Evolutionary conservation across 225 moss, liverwort and hornwort species (phyloP), one percentile per base, ranked within the genome.

Genomic region (Marchantia paleacea): DNA sequence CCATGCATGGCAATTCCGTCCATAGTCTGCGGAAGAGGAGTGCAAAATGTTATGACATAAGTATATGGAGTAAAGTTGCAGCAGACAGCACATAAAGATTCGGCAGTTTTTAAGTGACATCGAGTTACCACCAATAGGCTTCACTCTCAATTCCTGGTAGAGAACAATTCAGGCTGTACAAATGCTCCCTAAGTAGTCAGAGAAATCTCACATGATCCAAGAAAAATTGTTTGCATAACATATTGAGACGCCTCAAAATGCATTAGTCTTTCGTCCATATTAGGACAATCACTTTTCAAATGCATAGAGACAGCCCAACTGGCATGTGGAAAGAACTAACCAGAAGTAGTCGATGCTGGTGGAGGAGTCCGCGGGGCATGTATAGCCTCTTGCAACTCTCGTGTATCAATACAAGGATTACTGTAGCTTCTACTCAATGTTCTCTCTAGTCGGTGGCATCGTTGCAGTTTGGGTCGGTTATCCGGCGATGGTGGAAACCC

Each of bases 401-500:
- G 10, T 9, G 63, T 74, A 24, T 78, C 81, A 18, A 55, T 69
- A 20, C 57, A 53, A 54, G 83, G 53, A 70, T 83, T 78, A 75
- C 83, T 83, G 75, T 22, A 64, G 39, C 77, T 81, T 49, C 74
- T 69, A 53, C 83, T 83, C 29, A 86, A 20, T 20, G 86, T 74
- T 78, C 75, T 80, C 69, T 81, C 73, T 66, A 86, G 68, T 16
- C 83, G 78, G 15, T 28, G 83, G 53, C 83, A 73, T 29, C 86
- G 77, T 28, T 73, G 80, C 25, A 86, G 78, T 1, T n/a, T 70
- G 19, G 82, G 80, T 81, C 64, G 57, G 53, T 18, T 24, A 53
- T 78, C 63, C 24, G 61, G 77, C 24, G 77, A 77, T 13, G 53
- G 74, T 24, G 74, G 54, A 10, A 52, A 72, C 19, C 39, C 39